These are phyloP conservation scores for Geotrichum macrosporum DNA, from an alignment of 1,139 yeast genomes.

Conservation along the genomic window DNA sequence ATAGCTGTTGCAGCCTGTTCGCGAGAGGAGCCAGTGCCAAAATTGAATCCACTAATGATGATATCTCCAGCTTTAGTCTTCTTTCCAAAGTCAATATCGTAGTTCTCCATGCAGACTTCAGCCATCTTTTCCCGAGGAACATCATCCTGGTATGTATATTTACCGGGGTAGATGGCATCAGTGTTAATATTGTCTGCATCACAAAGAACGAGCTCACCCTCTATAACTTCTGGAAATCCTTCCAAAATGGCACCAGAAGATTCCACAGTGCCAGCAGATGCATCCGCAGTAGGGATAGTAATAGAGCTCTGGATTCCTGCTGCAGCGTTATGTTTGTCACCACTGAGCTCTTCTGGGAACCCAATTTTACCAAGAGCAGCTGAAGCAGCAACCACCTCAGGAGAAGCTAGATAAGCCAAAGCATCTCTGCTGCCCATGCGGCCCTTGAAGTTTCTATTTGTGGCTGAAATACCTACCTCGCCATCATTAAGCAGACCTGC, in stretches of 20 bases:
- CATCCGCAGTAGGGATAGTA: constrained; percentile 32
- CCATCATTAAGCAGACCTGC: constrained; percentile 90
- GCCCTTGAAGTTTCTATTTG: constrained; percentile 97
- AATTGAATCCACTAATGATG: constrained; percentile 85
- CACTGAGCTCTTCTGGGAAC: constrained; percentile 79
- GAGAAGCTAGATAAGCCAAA: constrained; percentile 90
- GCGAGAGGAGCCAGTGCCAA: constrained; percentile 98
- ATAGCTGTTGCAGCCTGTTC: constrained; percentile 99
- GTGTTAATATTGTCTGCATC: constrained; percentile 98
- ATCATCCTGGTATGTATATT: constrained; percentile 97
- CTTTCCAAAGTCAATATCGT: constrained; percentile 76
- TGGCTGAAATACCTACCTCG: constrained; percentile 96
- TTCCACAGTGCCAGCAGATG: constrained; percentile 34
- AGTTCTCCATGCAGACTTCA: constrained; percentile 98
- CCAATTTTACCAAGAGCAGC: constrained; percentile 92
- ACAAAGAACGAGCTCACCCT: constrained; percentile 90
- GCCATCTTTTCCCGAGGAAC: constrained; percentile 95
- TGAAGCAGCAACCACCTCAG: constrained; percentile 97
- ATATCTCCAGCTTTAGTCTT: constrained; percentile 88
- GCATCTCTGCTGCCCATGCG: constrained; percentile 99
- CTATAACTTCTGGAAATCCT: constrained; percentile 84
- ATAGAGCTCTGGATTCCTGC: constrained; percentile 50
- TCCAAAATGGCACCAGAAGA: constrained; percentile 61
- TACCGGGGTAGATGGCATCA: constrained; percentile 98
- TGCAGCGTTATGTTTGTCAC: constrained; percentile 47